phyloP scores from a whole-genome alignment of 495 filamentous ascomycete species.

The Aspergillus sparsus region DNA sequence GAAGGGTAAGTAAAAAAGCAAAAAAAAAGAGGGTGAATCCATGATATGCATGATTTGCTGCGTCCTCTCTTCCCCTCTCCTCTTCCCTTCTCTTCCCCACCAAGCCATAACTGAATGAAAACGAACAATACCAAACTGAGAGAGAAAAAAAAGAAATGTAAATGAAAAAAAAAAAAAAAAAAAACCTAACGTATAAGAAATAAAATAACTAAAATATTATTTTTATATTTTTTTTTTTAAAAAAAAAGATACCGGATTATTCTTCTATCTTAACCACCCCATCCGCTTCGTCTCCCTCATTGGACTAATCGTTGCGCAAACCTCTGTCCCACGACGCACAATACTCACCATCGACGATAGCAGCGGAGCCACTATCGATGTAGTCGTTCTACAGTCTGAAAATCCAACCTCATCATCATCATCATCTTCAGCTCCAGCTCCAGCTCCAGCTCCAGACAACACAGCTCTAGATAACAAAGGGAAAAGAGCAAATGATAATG shows the following conservation, averaged over 20 bases:
- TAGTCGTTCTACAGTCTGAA: slow-evolving; percentile 38
- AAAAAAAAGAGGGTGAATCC: too few relatives aligned
- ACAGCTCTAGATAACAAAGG: too few relatives aligned
- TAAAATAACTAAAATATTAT: too few relatives aligned
- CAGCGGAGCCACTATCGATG: slow-evolving; percentile 74
- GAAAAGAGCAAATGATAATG: slow-evolving; percentile 18
- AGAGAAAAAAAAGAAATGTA: too few relatives aligned
- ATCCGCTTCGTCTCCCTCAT: slow-evolving; percentile 80
- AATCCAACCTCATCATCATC: background rate
- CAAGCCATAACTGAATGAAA: too few relatives aligned
- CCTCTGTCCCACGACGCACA: slow-evolving; percentile 59
- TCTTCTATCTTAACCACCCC: slow-evolving; percentile 84
- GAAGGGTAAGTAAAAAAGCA: too few relatives aligned
- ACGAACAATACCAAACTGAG: too few relatives aligned
- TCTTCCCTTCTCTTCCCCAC: too few relatives aligned
- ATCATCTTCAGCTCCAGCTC: slow-evolving; percentile 18
- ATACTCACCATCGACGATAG: slow-evolving; percentile 82
- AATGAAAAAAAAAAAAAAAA: too few relatives aligned
- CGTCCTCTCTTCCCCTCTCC: too few relatives aligned
- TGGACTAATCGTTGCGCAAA: slow-evolving; percentile 74
- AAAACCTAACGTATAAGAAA: too few relatives aligned
- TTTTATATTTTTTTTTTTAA: background rate
- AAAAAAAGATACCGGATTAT: slow-evolving; percentile 61
- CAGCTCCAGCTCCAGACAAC: slow-evolving; percentile 2
- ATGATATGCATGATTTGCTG: too few relatives aligned